phyloP scores from a whole-genome alignment of 2,329 filamentous ascomycete genomes.

The Lasiodiplodia sp. region DNA sequence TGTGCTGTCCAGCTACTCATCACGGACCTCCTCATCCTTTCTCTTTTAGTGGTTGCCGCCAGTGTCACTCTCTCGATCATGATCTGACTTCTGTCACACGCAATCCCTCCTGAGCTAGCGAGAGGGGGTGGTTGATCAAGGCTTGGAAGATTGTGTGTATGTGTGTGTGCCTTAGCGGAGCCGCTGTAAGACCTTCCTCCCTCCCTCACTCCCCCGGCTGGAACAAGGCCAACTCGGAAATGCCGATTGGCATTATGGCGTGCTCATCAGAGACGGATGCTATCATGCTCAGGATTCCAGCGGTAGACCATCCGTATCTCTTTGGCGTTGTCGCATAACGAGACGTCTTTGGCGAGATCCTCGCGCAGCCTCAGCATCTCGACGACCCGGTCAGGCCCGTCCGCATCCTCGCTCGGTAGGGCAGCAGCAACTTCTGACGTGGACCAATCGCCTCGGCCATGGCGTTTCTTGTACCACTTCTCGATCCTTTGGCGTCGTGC shows the following conservation, averaged over 20 bases:
- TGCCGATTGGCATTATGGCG: background rate
- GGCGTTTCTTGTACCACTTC: background rate
- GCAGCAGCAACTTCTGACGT: background rate
- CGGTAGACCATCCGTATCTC: conserved; percentile 16
- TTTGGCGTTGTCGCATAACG: conserved; percentile 19
- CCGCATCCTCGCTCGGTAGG: background rate
- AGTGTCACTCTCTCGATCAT: background rate
- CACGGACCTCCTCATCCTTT: too few relatives aligned
- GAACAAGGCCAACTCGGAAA: background rate
- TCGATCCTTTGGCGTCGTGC: conserved; percentile 9
- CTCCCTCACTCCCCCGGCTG: too few relatives aligned
- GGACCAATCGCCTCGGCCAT: background rate
- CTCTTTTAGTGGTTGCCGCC: background rate
- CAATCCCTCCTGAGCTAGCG: background rate
- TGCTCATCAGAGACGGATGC: conserved; percentile 10
- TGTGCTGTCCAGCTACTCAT: too few relatives aligned
- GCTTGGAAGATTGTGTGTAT: background rate
- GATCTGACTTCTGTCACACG: background rate
- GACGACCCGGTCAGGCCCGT: background rate
- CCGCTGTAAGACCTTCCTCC: background rate
- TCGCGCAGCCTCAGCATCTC: conserved; percentile 13
- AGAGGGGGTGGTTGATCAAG: background rate
- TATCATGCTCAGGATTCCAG: conserved; percentile 16
- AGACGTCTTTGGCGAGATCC: conserved; percentile 20
- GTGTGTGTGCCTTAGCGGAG: background rate